A percentile compares a stretch with the other conserved stretches of the same genome.
These are phyloP conservation scores for Fraxinus quadrangulata DNA, from an alignment of 257 asterid species.

Conservation along the genomic window DNA sequence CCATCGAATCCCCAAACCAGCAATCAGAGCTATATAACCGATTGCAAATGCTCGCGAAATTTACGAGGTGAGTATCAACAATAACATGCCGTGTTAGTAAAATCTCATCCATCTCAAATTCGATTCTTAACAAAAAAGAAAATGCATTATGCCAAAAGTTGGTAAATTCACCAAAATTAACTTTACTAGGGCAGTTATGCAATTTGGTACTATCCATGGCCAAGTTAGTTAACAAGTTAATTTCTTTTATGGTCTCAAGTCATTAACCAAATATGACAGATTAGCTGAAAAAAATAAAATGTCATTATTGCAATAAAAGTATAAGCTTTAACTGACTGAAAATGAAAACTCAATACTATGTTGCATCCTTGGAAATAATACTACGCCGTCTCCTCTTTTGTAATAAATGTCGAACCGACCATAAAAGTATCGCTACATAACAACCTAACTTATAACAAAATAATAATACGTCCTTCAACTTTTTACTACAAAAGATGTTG, in stretches of 20 bases:
- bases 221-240: not conserved
- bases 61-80: too few relatives aligned
- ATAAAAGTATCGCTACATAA: not conserved
- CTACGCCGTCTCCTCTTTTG: not conserved
- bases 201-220: not conserved
- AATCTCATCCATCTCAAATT: too few relatives aligned
- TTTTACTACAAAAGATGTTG: constrained; percentile 8
- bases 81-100: too few relatives aligned
- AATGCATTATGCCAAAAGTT: not conserved
- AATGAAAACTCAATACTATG: not conserved
- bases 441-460: not conserved
- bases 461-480: constrained; percentile 19
- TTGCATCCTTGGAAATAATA: not conserved
- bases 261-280: not conserved
- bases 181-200: not conserved
- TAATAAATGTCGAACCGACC: constrained; percentile 7
- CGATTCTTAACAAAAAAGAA: not conserved
- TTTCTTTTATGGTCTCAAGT: not conserved
- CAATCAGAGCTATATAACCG: too few relatives aligned
- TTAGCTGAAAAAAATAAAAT: not conserved
- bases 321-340: not conserved
- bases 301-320: not conserved
- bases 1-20: too few relatives aligned
- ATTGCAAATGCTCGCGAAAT: too few relatives aligned
- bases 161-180: not conserved